Evolutionary conservation across 1,139 yeast genomes (phyloP).

Genomic region (Dujonia santamariae): DNA sequence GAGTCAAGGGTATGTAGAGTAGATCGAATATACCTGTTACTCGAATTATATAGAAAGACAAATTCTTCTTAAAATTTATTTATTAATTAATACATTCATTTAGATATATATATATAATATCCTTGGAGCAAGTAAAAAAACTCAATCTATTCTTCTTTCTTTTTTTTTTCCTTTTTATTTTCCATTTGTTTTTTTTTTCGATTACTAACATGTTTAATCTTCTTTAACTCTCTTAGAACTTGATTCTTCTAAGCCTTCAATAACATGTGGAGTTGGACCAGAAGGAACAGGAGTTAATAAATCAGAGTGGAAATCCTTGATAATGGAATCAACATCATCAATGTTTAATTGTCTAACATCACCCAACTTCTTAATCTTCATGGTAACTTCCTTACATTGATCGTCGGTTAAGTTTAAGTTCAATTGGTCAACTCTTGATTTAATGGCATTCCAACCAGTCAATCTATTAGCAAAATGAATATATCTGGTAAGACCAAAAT

Average conservation of each 20-base stretch:
- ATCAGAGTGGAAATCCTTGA: slow-evolving; percentile 42
- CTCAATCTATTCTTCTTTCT: too few relatives aligned
- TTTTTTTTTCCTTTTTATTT: background rate
- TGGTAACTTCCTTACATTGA: slow-evolving; percentile 54
- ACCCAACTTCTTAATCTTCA: slow-evolving; percentile 53
- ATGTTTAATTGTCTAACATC: slow-evolving; percentile 50
- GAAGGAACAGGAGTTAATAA: slow-evolving; percentile 20
- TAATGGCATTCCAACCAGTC: slow-evolving; percentile 55
- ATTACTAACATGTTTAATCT: too few relatives aligned
- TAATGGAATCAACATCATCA: slow-evolving; percentile 49
- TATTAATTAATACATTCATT: background rate
- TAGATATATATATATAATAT: background rate
- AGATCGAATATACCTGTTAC: too few relatives aligned
- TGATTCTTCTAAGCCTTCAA: slow-evolving; percentile 19
- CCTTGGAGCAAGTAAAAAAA: too few relatives aligned
- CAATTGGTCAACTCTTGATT: slow-evolving; percentile 47
- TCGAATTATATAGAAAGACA: background rate
- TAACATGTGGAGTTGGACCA: slow-evolving; percentile 12
- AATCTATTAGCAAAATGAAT: slow-evolving; percentile 58
- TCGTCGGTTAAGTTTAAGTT: slow-evolving; percentile 50
- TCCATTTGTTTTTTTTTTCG: background rate
- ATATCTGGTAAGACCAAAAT: slow-evolving; percentile 55
- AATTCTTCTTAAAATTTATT: background rate
- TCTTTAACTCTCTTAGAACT: slow-evolving; percentile 12
- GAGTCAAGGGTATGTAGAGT: too few relatives aligned